A percentile compares a stretch with the other conserved stretches of the same genome.
phyloP scores from a whole-genome alignment of 345 rosid genomes.

The Cardamine chenopodiifolia region DNA sequence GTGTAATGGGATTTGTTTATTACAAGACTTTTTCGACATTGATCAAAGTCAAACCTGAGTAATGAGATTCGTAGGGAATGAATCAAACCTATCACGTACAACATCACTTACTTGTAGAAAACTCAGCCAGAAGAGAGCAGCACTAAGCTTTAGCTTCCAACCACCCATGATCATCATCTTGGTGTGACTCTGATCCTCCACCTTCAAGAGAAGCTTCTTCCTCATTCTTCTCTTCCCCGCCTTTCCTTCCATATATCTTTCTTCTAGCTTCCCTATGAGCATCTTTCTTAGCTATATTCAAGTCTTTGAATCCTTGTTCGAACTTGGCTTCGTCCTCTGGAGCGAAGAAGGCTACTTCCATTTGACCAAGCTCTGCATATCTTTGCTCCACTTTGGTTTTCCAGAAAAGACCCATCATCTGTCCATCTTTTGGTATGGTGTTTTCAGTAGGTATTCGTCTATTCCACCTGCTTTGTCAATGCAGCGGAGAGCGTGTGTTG shows the following conservation, averaged over 20 bases:
- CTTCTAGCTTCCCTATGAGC: slow-evolving; percentile 71
- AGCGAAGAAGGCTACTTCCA: slow-evolving; percentile 72
- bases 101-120: slow-evolving; percentile 21
- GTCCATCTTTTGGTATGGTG: slow-evolving; percentile 98
- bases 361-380: slow-evolving; percentile 81
- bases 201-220: slow-evolving; percentile 37
- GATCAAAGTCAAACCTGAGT: slow-evolving; percentile 28
- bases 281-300: slow-evolving; percentile 65
- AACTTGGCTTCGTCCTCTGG: slow-evolving; percentile 76
- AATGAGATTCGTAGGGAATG: slow-evolving; percentile 2
- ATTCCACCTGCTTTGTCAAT: slow-evolving; percentile 97
- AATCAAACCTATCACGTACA: slow-evolving; percentile 30
- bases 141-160: slow-evolving; percentile 53
- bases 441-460: slow-evolving; percentile 92
- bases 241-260: slow-evolving; percentile 49
- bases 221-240: slow-evolving; percentile 40
- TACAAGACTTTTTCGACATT: slow-evolving; percentile 30
- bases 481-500: slow-evolving; percentile 93
- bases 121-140: slow-evolving; percentile 23
- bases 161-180: slow-evolving; percentile 45
- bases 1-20: slow-evolving; percentile 25
- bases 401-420: slow-evolving; percentile 87
- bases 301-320: slow-evolving; percentile 74
- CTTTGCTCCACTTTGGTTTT: slow-evolving; percentile 88
- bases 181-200: slow-evolving; percentile 41